A percentile compares a stretch with the other conserved stretches of the same genome.
Conservation (phyloP, 192 early-diverging fungal species). For the Coemansia sp. region DNA sequence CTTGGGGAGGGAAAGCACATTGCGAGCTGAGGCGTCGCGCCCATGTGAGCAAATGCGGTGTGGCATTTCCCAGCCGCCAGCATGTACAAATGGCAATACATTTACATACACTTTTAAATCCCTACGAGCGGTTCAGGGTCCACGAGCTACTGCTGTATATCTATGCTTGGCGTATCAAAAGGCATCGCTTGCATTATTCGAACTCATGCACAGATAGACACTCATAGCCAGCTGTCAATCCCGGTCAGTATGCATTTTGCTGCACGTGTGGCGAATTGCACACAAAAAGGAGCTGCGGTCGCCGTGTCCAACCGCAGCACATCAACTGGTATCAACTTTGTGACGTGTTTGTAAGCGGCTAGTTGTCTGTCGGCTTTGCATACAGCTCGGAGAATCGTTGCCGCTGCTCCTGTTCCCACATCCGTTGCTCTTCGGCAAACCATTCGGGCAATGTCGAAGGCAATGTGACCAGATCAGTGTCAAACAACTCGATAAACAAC, state of each 20-base stretch:
- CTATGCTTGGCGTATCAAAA: no score
- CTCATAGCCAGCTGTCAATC: not conserved
- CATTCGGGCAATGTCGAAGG: slow-evolving; percentile 75
- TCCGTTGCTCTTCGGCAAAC: slow-evolving; percentile 70
- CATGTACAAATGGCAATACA: not conserved
- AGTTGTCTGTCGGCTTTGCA: not conserved
- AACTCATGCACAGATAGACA: not conserved
- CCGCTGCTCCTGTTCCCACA: slow-evolving; percentile 58
- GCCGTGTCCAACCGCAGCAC: not conserved
- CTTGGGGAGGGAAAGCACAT: not conserved
- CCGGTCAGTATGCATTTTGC: not conserved
- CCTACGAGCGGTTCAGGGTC: not conserved
- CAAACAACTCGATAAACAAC: slow-evolving; percentile 96
- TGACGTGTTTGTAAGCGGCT: not conserved
- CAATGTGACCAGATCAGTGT: slow-evolving; percentile 83
- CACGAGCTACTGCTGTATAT: no score
- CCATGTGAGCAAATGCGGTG: not conserved
- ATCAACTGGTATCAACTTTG: slow-evolving; percentile 3
- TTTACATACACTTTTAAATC: not conserved
- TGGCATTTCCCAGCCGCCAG: not conserved
- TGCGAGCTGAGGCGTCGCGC: not conserved
- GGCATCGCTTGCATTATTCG: no score
- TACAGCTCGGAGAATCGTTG: slow-evolving; percentile 30
- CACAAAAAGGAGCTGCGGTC: not conserved
- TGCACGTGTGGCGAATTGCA: not conserved